Conservation (phyloP, 345 rosid species). For the Abelmoschus esculentus region DNA sequence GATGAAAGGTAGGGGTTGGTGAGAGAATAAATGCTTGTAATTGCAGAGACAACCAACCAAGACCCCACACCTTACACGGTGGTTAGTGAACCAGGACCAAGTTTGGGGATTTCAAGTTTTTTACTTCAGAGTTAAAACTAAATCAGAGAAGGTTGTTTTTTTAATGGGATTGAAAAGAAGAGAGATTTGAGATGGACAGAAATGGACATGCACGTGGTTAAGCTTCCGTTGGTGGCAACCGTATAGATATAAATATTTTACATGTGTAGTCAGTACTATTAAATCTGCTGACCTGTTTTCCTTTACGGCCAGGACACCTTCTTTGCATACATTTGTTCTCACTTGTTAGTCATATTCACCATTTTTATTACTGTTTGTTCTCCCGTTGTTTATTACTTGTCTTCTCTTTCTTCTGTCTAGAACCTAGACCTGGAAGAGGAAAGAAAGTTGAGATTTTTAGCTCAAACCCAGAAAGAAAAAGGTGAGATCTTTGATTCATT, state of each 20-base stretch:
- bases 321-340: slow-evolving; percentile 9
- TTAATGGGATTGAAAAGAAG: too few relatives aligned
- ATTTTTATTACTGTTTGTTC: slow-evolving; percentile 22
- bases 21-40: slow-evolving; percentile 41
- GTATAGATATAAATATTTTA: slow-evolving; percentile 1
- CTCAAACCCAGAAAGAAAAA: slow-evolving; percentile 25
- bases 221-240: slow-evolving; percentile 18
- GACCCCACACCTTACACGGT: slow-evolving; percentile 3
- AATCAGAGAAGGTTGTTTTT: too few relatives aligned
- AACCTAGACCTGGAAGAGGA: background rate
- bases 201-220: slow-evolving; percentile 53
- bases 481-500: slow-evolving; percentile 25
- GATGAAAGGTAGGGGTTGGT: slow-evolving; percentile 28
- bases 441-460: slow-evolving; percentile 16
- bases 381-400: background rate
- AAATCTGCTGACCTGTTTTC: slow-evolving; percentile 37
- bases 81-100: too few relatives aligned
- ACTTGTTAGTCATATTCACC: slow-evolving; percentile 12
- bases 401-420: slow-evolving; percentile 5
- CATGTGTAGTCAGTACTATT: slow-evolving; percentile 12
- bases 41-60: slow-evolving; percentile 11
- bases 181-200: slow-evolving; percentile 12
- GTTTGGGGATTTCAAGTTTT: too few relatives aligned
- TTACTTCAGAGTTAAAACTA: too few relatives aligned
- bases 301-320: slow-evolving; percentile 44